phyloP scores from a whole-genome alignment of 2,329 filamentous ascomycete genomes.

The Ceratocystis papillata region DNA sequence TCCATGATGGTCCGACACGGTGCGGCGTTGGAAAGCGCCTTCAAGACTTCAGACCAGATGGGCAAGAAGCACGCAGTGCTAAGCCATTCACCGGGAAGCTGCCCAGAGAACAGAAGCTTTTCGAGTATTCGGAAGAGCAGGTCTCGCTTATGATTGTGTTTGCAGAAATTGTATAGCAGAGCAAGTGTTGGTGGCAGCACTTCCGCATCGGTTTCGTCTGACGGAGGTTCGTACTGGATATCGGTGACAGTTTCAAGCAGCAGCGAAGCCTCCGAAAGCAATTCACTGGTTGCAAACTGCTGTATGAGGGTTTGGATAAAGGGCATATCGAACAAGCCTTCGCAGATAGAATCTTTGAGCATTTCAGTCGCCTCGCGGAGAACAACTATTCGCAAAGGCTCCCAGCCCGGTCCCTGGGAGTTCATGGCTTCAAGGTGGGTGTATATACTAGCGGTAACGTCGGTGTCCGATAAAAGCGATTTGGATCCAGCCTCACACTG shows the following conservation, averaged over 20 bases:
- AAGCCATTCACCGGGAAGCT: slow-evolving; percentile 24
- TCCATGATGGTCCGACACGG: slow-evolving; percentile 22
- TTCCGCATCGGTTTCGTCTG: slow-evolving; percentile 10
- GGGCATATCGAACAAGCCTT: slow-evolving; percentile 29
- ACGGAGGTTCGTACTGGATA: slow-evolving; percentile 17
- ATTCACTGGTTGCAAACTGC: slow-evolving; percentile 29
- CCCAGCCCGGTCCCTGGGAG: slow-evolving; percentile 29
- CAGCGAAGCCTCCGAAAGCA: slow-evolving; percentile 28
- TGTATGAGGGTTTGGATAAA: slow-evolving; percentile 28
- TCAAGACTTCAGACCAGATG: slow-evolving; percentile 23
- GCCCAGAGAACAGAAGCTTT: slow-evolving; percentile 18
- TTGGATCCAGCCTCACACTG: slow-evolving; percentile 29
- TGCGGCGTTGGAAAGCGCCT: slow-evolving; percentile 7
- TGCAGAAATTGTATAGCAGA: slow-evolving; percentile 22
- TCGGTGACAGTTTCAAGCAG: slow-evolving; percentile 15
- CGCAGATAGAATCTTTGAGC: slow-evolving; percentile 29
- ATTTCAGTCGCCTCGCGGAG: slow-evolving; percentile 30
- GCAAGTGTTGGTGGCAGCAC: slow-evolving; percentile 5
- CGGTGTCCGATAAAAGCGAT: background rate
- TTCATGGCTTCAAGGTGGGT: slow-evolving; percentile 31
- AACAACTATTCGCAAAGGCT: slow-evolving; percentile 31
- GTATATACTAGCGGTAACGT: slow-evolving; percentile 30
- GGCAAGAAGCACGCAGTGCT: slow-evolving; percentile 22
- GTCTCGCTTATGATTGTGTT: slow-evolving; percentile 17
- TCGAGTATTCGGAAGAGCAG: slow-evolving; percentile 22